A percentile compares a stretch with the other conserved stretches of the same genome.
Evolutionary conservation across 1,139 yeast species (phyloP).

Genomic region (Yamadazyma trypodendri): DNA sequence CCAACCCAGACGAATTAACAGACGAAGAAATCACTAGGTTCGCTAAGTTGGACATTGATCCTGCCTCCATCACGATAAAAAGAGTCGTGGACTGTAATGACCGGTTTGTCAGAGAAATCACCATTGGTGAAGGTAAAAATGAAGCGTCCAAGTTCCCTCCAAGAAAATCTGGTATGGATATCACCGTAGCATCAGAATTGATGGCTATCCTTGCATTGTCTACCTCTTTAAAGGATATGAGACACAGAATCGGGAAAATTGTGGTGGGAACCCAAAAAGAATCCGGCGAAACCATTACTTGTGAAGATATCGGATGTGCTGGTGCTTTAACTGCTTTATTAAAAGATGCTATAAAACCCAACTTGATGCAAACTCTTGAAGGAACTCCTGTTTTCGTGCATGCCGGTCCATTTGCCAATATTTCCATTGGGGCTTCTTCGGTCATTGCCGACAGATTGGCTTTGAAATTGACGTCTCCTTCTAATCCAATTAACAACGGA

Average conservation of each 20-base stretch:
- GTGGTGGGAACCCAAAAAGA: slow-evolving; percentile 64
- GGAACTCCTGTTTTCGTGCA: slow-evolving; percentile 85
- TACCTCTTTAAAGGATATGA: slow-evolving; percentile 61
- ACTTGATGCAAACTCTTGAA: slow-evolving; percentile 80
- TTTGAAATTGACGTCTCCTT: slow-evolving; percentile 57
- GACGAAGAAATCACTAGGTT: slow-evolving; percentile 62
- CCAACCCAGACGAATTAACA: slow-evolving; percentile 67
- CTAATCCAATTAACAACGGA: slow-evolving; percentile 44
- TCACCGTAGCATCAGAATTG: slow-evolving; percentile 77
- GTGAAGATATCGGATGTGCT: slow-evolving; percentile 77
- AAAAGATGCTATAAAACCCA: slow-evolving; percentile 82
- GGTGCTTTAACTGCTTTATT: slow-evolving; percentile 79
- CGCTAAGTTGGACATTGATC: slow-evolving; percentile 69
- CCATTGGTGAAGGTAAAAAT: slow-evolving; percentile 75
- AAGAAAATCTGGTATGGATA: slow-evolving; percentile 76
- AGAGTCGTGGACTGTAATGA: slow-evolving; percentile 83
- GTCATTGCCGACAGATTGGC: slow-evolving; percentile 77
- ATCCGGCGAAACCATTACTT: slow-evolving; percentile 66
- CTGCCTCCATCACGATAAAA: slow-evolving; percentile 69
- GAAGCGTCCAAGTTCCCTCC: slow-evolving; percentile 64
- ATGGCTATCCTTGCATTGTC: slow-evolving; percentile 82
- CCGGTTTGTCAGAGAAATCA: slow-evolving; percentile 70
- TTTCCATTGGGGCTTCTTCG: slow-evolving; percentile 82
- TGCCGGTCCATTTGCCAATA: slow-evolving; percentile 86
- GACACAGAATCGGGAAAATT: slow-evolving; percentile 66